Percentiles rank a stretch among this genome's conserved stretches.
phyloP scores from a whole-genome alignment of 73 alveolate species.

The Paramecium bursaria region DNA sequence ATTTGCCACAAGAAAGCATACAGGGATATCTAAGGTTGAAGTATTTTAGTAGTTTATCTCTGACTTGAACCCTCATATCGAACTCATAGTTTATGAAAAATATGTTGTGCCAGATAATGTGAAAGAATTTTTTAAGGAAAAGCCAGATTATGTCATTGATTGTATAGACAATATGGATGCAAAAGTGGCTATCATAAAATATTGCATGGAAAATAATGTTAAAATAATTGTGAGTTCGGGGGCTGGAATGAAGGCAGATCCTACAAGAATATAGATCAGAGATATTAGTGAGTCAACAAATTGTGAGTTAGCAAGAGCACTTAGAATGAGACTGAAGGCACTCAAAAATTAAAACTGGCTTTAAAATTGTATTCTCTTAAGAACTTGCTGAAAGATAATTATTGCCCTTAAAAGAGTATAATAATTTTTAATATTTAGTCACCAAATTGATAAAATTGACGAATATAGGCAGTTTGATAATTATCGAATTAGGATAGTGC shows the following conservation, averaged over 20 bases:
- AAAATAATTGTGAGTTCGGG: conserved; percentile 86
- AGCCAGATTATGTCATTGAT: conserved; percentile 90
- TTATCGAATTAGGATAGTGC: conserved; percentile 83
- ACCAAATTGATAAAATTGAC: conserved; percentile 76
- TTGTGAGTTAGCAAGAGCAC: conserved; percentile 76
- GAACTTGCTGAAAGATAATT: conserved; percentile 79
- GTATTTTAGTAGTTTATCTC: conserved; percentile 74
- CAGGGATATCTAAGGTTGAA: conserved; percentile 87
- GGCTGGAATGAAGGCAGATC: conserved; percentile 91
- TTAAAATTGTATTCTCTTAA: conserved; percentile 75
- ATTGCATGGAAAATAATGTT: conserved; percentile 74
- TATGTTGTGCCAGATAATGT: conserved; percentile 75
- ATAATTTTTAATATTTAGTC: conserved; percentile 47
- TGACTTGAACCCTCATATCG: conserved; percentile 75
- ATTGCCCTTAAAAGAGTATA: conserved; percentile 73
- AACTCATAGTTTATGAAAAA: conserved; percentile 78
- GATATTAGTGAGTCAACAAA: conserved; percentile 80
- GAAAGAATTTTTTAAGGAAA: conserved; percentile 61
- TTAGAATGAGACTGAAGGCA: conserved; percentile 63
- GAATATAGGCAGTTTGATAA: conserved; percentile 77
- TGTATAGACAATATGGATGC: conserved; percentile 90
- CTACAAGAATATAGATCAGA: conserved; percentile 81
- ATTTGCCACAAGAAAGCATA: conserved; percentile 86
- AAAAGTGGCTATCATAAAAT: conserved; percentile 78
- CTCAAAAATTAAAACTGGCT: conserved; percentile 59